These are phyloP conservation scores for Lasiosphaeria ovina DNA, from an alignment of 495 filamentous ascomycete genomes.

Conservation along the genomic window DNA sequence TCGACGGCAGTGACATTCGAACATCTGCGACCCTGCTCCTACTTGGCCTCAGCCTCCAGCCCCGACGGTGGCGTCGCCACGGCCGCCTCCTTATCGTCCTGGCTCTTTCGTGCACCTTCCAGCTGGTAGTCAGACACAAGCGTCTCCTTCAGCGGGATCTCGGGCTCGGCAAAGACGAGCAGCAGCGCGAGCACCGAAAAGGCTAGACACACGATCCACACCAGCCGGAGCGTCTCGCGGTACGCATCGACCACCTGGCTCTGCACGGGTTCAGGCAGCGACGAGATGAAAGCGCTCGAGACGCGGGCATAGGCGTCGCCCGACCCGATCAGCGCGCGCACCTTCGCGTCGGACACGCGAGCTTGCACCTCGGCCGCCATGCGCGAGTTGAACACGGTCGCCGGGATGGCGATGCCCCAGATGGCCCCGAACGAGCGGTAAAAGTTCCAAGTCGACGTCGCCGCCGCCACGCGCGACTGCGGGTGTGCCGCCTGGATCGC, in stretches of 20 bases:
- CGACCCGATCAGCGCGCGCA: slow-evolving; percentile 13
- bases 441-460: slow-evolving; percentile 46
- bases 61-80: too few species aligned
- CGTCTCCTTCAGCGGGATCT: slow-evolving; percentile 24
- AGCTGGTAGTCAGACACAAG: slow-evolving; percentile 28
- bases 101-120: background rate
- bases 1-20: too few species aligned
- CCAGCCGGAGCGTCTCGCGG: background rate
- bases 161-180: slow-evolving; percentile 24
- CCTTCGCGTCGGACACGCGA: slow-evolving; percentile 21
- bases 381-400: slow-evolving; percentile 49
- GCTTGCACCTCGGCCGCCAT: slow-evolving; percentile 10
- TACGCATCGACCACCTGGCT: background rate
- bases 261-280: slow-evolving; percentile 9
- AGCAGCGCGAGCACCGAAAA: slow-evolving; percentile 25
- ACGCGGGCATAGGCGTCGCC: slow-evolving; percentile 28
- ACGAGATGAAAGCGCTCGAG: slow-evolving; percentile 23
- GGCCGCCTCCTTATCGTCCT: background rate
- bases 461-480: slow-evolving; percentile 38
- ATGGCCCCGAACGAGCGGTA: slow-evolving; percentile 46
- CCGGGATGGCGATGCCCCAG: slow-evolving; percentile 51
- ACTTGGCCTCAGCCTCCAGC: too few species aligned
- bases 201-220: slow-evolving; percentile 25
- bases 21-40: too few species aligned
- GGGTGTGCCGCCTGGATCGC: slow-evolving; percentile 38